phyloP scores from a whole-genome alignment of 257 asterid species.

The Verbena officinalis region DNA sequence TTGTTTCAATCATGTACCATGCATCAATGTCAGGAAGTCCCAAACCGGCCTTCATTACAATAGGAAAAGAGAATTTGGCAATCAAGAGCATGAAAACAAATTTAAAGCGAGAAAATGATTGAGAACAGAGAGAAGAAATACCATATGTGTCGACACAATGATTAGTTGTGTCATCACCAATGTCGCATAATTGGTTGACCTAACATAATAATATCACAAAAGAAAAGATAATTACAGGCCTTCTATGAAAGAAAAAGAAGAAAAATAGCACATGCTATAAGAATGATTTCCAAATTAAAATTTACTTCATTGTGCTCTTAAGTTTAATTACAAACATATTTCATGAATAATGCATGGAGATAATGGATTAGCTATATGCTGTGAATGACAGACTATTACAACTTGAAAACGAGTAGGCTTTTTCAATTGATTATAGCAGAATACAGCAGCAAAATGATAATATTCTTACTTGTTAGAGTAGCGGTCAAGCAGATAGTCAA shows the following conservation, averaged over 20 bases:
- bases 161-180: conserved; percentile 88
- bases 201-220: conserved; percentile 41
- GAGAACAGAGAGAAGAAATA: conserved; percentile 34
- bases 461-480: conserved; percentile 78
- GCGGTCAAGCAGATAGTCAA: conserved; percentile 82
- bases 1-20: conserved; percentile 92
- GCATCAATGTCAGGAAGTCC: conserved; percentile 95
- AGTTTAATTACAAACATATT: conserved; percentile 21
- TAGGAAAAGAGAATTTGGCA: conserved; percentile 35
- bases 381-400: not conserved
- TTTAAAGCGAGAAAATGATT: conserved; percentile 14
- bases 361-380: conserved; percentile 2
- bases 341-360: not conserved
- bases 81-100: conserved; percentile 22
- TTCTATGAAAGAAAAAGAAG: not conserved
- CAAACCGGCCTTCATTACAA: conserved; percentile 76
- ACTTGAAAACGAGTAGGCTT: not conserved
- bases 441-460: conserved; percentile 14
- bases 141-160: conserved; percentile 89
- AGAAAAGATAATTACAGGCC: conserved; percentile 12
- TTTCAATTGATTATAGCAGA: conserved; percentile 14
- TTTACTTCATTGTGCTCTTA: not conserved
- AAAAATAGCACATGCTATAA: not conserved
- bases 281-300: not conserved
- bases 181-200: conserved; percentile 93